A percentile compares a stretch with the other conserved stretches of the same genome.
Evolutionary conservation across 2,329 filamentous ascomycete species (phyloP).

Genomic region (Neonectria ditissima): DNA sequence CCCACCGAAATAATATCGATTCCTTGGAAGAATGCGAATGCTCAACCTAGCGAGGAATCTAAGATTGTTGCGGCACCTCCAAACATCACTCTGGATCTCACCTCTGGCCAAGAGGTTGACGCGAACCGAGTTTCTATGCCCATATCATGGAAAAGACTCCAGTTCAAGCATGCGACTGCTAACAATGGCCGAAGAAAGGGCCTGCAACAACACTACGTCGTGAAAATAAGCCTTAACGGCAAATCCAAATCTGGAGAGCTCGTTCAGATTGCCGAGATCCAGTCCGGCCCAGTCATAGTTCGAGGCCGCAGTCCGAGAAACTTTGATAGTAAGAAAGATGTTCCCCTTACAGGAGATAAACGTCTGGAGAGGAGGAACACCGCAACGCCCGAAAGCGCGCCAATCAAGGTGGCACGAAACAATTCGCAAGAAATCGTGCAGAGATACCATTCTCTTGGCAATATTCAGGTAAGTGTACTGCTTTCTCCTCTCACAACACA

Average conservation of each 20-base stretch:
- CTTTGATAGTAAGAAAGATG: conserved; percentile 90
- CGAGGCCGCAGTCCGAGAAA: conserved; percentile 92
- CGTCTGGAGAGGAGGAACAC: conserved; percentile 60
- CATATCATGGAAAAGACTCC: conserved; percentile 91
- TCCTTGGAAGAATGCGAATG: conserved; percentile 86
- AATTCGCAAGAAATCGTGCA: conserved; percentile 45
- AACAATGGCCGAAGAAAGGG: conserved; percentile 96
- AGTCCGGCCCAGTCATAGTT: conserved; percentile 94
- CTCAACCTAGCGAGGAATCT: conserved; percentile 63
- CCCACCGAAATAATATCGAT: conserved; percentile 94
- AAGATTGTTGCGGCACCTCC: conserved; percentile 65
- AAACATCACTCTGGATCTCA: conserved; percentile 66
- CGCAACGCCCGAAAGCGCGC: conserved; percentile 48
- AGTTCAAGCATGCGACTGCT: conserved; percentile 95
- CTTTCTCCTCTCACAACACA: neutral
- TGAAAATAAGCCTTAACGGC: conserved; percentile 85
- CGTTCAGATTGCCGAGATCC: conserved; percentile 83
- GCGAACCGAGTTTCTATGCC: conserved; percentile 83
- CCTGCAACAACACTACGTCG: conserved; percentile 93
- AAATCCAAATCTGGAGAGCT: conserved; percentile 77
- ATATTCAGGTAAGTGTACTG: conserved; percentile 50
- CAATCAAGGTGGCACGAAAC: conserved; percentile 51
- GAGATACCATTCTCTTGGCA: conserved; percentile 49
- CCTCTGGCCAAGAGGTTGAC: conserved; percentile 76
- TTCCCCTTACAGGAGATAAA: conserved; percentile 74